Evolutionary conservation across 2,329 filamentous ascomycete genomes (phyloP), one percentile per base, ranked within the genome.

Genomic region (Sporothrix curviconia): DNA sequence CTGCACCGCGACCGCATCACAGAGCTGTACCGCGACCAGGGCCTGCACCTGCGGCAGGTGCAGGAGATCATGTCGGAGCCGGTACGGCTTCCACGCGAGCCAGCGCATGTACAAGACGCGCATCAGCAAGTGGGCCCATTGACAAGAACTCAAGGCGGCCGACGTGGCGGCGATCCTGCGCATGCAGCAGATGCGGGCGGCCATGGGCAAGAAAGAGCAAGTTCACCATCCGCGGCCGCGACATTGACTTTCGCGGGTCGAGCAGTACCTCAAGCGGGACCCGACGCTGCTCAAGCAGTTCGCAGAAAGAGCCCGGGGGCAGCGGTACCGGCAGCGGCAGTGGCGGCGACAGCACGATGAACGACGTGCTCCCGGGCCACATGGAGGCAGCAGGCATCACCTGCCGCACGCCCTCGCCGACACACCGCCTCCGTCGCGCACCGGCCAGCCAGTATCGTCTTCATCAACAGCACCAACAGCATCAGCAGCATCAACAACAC

Each of bases 51-150:
- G 8, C 60, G 62, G 34, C 63, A 68, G 30, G 66, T 69, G 2
- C 66, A 66, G 59, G 44, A 60, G 7, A 59, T 64, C 30, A 70
- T 70, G 67, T 61, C 62, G 3, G 12, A 52, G 5, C 56, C 6
- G 66, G 7, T 52, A 66, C 43, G 28, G 47, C 28, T 68, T 69
- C 49, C 56, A 59, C 15, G 68, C 67, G 25, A 68, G 66, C n/a
- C 60, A 64, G 22, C 66, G 68, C 7, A 71, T 71, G 69, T 71
- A 68, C 64, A 67, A 69, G 52, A 67, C 66, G 1, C 64, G 68
- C 14, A 67, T 70, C 58, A 68, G 64, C 59, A 66, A 66, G 36
- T 71, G 69, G 69, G 65, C 63, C n/a, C 2, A 60, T 70, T 7
- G 63, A 67, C 49, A 71, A 71, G 61, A 68, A 68, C 56, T 67